These are phyloP conservation scores for Penicillium paradoxum DNA, from an alignment of 495 filamentous ascomycete genomes.

Conservation along the genomic window DNA sequence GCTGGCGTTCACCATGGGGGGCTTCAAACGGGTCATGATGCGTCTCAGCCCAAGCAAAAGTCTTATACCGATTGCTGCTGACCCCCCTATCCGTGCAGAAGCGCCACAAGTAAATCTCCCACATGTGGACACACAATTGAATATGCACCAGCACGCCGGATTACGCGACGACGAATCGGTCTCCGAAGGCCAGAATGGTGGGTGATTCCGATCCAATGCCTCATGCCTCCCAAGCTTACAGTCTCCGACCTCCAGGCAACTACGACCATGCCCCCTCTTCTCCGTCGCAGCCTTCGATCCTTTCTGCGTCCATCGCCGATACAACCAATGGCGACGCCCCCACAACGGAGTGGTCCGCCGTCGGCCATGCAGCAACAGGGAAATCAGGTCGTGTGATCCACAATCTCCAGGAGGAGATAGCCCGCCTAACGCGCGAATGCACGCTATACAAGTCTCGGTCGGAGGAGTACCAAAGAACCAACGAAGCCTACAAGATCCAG, in stretches of 20 bases:
- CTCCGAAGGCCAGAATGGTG: slow-evolving; percentile 16
- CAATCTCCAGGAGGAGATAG: slow-evolving; percentile 81
- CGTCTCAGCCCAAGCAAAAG: slow-evolving; percentile 6
- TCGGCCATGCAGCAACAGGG: slow-evolving; percentile 70
- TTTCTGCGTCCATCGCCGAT: slow-evolving; percentile 19
- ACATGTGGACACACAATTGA: slow-evolving; percentile 42
- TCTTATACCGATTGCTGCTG: slow-evolving; percentile 19
- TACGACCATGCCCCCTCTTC: slow-evolving; percentile 5
- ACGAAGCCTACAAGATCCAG: slow-evolving; percentile 68
- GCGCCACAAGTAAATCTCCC: slow-evolving; percentile 39
- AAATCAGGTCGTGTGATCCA: slow-evolving; percentile 95
- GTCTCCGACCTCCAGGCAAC: slow-evolving; percentile 8
- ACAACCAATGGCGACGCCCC: slow-evolving; percentile 30
- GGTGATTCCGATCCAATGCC: background rate
- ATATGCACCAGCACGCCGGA: slow-evolving; percentile 43
- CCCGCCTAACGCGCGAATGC: slow-evolving; percentile 74
- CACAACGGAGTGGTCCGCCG: slow-evolving; percentile 64
- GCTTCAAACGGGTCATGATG: slow-evolving; percentile 9
- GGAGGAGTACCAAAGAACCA: slow-evolving; percentile 67
- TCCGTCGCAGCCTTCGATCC: slow-evolving; percentile 4
- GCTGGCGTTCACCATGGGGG: slow-evolving; percentile 7
- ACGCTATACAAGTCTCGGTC: slow-evolving; percentile 64
- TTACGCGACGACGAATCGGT: slow-evolving; percentile 31
- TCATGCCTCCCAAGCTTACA: slow-evolving; percentile 18
- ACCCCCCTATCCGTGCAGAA: slow-evolving; percentile 18